Evolutionary conservation across 1,284 basidiomycete species (phyloP).

Genomic region (Athelia sp.): DNA sequence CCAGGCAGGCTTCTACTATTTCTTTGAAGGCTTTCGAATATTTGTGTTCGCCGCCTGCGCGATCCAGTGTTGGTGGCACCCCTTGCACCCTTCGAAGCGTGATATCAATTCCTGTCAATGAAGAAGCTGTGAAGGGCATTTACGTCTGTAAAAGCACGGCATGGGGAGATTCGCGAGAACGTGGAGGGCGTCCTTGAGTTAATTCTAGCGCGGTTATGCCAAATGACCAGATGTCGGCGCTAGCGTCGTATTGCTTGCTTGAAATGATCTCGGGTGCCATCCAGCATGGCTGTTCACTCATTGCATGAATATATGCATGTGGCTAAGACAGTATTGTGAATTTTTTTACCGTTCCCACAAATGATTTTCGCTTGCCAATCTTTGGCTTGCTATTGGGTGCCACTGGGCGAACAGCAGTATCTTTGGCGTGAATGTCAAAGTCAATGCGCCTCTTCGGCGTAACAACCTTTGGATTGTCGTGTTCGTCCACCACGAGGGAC

Average conservation of each 20-base stretch:
- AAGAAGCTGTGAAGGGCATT: constrained; percentile 1
- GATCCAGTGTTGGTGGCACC: constrained; percentile 68
- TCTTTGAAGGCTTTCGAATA: constrained; percentile 83
- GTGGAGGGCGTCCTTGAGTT: constrained; percentile 77
- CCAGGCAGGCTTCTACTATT: constrained; percentile 74
- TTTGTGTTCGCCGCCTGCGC: constrained; percentile 66
- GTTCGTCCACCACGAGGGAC: constrained; percentile 64
- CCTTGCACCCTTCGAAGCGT: constrained; percentile 52
- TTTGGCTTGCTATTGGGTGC: constrained; percentile 26
- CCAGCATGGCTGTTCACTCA: constrained; percentile 68
- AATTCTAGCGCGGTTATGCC: constrained; percentile 88
- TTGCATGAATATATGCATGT: constrained; percentile 2
- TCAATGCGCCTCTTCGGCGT: constrained; percentile 3
- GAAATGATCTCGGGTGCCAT: constrained; percentile 81
- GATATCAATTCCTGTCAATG: constrained; percentile 3
- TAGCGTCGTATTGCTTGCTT: constrained; percentile 77
- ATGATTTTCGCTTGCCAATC: constrained; percentile 74
- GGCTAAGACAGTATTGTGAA: constrained; percentile 21
- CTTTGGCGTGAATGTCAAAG: constrained; percentile 12
- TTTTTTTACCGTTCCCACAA: constrained; percentile 90
- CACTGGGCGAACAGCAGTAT: constrained; percentile 27
- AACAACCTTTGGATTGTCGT: constrained; percentile 6
- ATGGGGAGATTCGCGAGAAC: constrained; percentile 71
- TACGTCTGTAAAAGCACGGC: constrained; percentile 74
- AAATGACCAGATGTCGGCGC: constrained; percentile 90